phyloP scores from a whole-genome alignment of 2,329 filamentous ascomycete species.

The Penicillium brasilianum region DNA sequence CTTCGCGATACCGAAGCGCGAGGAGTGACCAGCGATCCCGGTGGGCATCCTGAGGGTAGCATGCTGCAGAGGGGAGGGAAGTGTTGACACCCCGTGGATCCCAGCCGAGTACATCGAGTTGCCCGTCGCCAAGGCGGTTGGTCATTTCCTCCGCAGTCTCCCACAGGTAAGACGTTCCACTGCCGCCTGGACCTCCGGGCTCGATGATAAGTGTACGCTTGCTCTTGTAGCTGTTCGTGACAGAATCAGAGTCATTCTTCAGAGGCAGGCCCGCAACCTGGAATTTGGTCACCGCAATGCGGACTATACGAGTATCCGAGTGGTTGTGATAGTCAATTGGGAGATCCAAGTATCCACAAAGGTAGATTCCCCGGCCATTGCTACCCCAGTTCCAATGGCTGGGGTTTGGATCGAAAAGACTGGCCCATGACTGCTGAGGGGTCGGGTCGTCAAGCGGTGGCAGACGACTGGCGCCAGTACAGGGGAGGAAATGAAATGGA shows the following conservation, averaged over 20 bases:
- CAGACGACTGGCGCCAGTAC: constrained; percentile 19
- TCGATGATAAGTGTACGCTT: constrained; percentile 26
- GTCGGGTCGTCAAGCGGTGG: constrained; percentile 19
- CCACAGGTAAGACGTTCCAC: constrained; percentile 21
- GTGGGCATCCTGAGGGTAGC: constrained; percentile 18
- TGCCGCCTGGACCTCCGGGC: constrained; percentile 24
- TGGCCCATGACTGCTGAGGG: constrained; percentile 19
- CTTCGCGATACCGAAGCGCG: constrained; percentile 20
- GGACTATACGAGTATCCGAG: constrained; percentile 22
- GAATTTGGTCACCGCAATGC: constrained; percentile 25
- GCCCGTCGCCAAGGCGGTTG: constrained; percentile 21
- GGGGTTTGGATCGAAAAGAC: constrained; percentile 18
- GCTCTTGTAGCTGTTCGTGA: constrained; percentile 13
- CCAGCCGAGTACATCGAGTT: constrained; percentile 25
- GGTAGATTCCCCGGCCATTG: constrained; percentile 21
- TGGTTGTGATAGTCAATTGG: constrained; percentile 25
- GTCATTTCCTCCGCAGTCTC: constrained; percentile 20
- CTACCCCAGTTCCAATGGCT: constrained; percentile 24
- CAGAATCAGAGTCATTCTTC: neutral
- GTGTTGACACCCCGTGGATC: constrained; percentile 26
- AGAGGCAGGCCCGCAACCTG: constrained; percentile 21
- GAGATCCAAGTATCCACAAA: constrained; percentile 26
- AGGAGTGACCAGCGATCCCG: constrained; percentile 24
- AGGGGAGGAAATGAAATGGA: constrained; percentile 23
- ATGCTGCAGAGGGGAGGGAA: constrained; percentile 21